Evolutionary conservation across 164 flowering plant genomes (phyloP).

Genomic region (Buxus sempervirens): DNA sequence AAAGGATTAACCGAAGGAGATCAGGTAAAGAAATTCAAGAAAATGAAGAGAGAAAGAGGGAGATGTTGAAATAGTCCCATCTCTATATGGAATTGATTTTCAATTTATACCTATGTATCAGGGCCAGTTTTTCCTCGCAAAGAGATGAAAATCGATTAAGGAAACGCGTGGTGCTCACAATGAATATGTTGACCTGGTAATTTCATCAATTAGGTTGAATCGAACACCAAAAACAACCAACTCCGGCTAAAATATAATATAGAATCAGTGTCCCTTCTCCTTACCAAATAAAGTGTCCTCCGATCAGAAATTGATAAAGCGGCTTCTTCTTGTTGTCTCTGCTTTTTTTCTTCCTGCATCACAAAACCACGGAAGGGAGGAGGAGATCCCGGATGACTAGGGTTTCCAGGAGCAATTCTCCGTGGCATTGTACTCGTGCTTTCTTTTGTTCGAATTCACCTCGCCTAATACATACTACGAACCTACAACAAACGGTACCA

Average conservation of each 20-base stretch:
- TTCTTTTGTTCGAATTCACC: background rate
- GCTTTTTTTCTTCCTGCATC: background rate
- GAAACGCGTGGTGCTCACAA: conserved; percentile 20
- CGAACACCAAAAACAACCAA: background rate
- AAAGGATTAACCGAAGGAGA: background rate
- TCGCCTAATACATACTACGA: too few species aligned
- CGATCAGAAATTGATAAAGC: conserved; percentile 18
- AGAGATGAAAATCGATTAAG: conserved; percentile 17
- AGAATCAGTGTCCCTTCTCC: too few species aligned
- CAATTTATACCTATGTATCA: conserved; percentile 18
- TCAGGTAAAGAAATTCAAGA: too few species aligned
- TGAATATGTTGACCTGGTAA: conserved; percentile 20
- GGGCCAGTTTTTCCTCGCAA: conserved; percentile 18
- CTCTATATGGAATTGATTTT: too few species aligned
- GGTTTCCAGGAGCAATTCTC: background rate
- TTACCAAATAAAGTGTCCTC: conserved; percentile 23
- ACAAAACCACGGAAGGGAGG: background rate
- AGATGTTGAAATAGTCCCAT: too few species aligned
- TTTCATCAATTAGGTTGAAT: background rate
- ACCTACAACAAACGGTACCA: too few species aligned
- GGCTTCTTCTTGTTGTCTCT: conserved; percentile 7
- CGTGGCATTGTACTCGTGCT: background rate
- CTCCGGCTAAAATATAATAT: background rate
- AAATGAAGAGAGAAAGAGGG: background rate
- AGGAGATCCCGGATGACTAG: background rate